Base-by-base conservation (phyloP, 495 filamentous ascomycete species). In the Penicillium flavigenum region DNA sequence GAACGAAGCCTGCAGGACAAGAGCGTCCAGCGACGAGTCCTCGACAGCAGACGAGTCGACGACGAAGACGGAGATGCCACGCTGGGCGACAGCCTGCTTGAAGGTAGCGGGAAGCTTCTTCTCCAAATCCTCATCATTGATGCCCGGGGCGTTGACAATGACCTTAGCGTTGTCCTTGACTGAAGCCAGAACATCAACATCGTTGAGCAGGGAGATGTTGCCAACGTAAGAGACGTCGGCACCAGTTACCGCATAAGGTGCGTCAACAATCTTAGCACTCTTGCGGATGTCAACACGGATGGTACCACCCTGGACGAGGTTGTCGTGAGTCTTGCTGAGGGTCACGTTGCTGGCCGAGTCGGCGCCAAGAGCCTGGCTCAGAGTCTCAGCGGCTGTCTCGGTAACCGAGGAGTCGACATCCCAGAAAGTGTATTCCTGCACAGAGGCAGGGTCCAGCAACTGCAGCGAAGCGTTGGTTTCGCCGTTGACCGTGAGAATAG, bases 401-500 rank as follows among this genome's bases (percentile, higher is more conserved):
- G 86, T 83, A 2, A 73, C 70, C 24, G 91, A 93, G 67, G 83
- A 83, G 60, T 96, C 94, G 17, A 88, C 72, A 69, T 97, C 90
- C 94, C 92, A 98, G 80, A 98, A 96, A 20, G 85, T 83, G 77
- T 92, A 98, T 65, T 98, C 89, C 66, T 89, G 79, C 27, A 87
- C 83, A 24, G 75, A 63, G 14, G 71, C 49, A 14, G 72, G 65
- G 50, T 78, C 76, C 7, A 85, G 62, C 38, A 86, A 56, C 59
- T 81, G 72, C 51, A 82, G 65, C 36, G 76, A 62, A 14, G 65
- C 65, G 12, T 60, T 55, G 32, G 71, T 66, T 26, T 79, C 73
- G 41, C 67, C 70, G 34, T 66, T 54, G 41, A 63, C 60, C 57
- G 78, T 79, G 47, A 78, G 72, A 41, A 84, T 77, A 42, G 81